These are phyloP conservation scores for Eimeria necatrix DNA, from an alignment of 169 alveolate species.

Conservation along the genomic window DNA sequence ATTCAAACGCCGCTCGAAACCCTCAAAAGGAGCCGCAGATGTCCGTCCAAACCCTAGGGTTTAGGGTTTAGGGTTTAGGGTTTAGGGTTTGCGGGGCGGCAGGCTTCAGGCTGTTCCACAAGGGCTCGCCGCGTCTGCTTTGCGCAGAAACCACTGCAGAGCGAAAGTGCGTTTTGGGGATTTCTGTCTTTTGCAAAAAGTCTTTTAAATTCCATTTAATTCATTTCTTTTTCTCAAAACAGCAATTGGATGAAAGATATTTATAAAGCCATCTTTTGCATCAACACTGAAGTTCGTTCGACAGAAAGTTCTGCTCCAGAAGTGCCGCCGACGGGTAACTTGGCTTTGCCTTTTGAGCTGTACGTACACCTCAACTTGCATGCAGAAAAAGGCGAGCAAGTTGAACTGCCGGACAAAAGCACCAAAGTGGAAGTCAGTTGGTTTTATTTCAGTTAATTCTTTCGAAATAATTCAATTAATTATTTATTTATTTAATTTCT, in stretches of 20 bases:
- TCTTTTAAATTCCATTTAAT: background rate
- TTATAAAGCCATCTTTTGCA: conserved; percentile 64
- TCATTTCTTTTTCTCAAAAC: background rate
- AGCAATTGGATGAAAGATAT: conserved; percentile 35
- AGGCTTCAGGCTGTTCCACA: conserved; percentile 67
- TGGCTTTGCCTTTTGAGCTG: background rate
- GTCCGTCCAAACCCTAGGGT: background rate
- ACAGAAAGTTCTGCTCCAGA: background rate
- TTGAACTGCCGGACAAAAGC: conserved; percentile 8
- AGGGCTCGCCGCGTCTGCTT: conserved; percentile 1
- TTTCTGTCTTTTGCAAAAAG: background rate
- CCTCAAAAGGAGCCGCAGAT: conserved; percentile 32
- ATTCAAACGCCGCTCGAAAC: conserved; percentile 30
- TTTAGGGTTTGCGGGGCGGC: background rate
- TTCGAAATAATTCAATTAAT: too few relatives aligned
- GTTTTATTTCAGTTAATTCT: too few relatives aligned
- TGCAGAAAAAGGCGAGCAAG: background rate
- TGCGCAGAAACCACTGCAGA: conserved; percentile 22
- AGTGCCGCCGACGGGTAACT: background rate
- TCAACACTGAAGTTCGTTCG: conserved; percentile 21
- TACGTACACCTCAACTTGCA: background rate
- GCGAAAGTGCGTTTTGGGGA: background rate
- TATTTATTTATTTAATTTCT: too few relatives aligned
- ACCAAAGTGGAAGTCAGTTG: conserved; percentile 46
- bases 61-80: too few relatives aligned